Conservation (phyloP, 495 filamentous ascomycete genomes). For the Aspergillus asperescens region DNA sequence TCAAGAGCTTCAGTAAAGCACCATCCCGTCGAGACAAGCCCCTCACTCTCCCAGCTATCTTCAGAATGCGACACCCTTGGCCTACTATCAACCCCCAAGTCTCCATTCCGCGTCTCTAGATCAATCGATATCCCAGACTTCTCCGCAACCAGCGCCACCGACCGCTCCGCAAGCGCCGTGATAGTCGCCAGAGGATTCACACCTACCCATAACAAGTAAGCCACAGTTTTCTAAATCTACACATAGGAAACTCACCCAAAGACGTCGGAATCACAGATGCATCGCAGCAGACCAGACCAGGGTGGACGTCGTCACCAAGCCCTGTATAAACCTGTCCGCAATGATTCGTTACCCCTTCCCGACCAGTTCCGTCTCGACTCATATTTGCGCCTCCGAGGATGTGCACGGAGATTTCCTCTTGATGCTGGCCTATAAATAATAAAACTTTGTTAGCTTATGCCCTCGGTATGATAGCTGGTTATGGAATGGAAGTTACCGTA, state of each 20-base stretch:
- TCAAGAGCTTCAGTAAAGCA: slow-evolving; percentile 9
- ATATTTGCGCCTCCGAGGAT: slow-evolving; percentile 65
- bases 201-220: not conserved
- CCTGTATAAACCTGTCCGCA: slow-evolving; percentile 56
- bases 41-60: not conserved
- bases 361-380: slow-evolving; percentile 52
- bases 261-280: slow-evolving; percentile 58
- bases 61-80: not conserved
- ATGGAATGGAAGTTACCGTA: slow-evolving; percentile 7
- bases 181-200: slow-evolving; percentile 70
- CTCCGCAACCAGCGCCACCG: slow-evolving; percentile 45
- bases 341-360: slow-evolving; percentile 59
- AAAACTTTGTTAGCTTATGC: not conserved
- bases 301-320: slow-evolving; percentile 42
- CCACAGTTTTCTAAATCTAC: not conserved
- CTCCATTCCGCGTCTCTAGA: slow-evolving; percentile 43
- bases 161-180: slow-evolving; percentile 60
- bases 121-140: slow-evolving; percentile 42
- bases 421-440: no score
- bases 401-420: slow-evolving; percentile 60
- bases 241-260: slow-evolving; percentile 35
- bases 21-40: not conserved
- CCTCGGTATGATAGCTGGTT: not conserved
- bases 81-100: not conserved
- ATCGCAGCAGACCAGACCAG: slow-evolving; percentile 59